phyloP scores from a whole-genome alignment of 2,329 filamentous ascomycete species.

The Cercospora zeina region DNA sequence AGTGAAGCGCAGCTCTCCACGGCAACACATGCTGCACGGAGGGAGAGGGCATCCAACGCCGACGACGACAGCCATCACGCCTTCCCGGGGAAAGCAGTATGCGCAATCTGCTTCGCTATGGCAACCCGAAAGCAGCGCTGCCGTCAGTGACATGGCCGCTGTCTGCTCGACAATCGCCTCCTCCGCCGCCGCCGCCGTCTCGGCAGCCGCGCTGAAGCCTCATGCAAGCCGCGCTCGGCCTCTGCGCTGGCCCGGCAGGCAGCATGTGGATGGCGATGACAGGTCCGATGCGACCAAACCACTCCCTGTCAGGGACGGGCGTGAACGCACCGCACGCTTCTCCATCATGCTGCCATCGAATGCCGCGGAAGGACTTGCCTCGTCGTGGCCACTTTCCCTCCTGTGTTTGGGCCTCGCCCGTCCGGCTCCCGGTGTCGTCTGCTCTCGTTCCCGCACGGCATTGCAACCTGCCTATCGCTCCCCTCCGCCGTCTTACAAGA shows the following conservation, averaged over 20 bases:
- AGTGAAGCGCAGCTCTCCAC: slow-evolving; percentile 21
- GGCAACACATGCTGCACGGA: slow-evolving; percentile 19
- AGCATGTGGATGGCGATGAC: slow-evolving; percentile 26
- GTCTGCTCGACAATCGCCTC: slow-evolving; percentile 8
- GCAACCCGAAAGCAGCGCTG: background rate
- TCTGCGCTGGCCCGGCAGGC: slow-evolving; percentile 24
- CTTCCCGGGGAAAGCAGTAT: too few species aligned
- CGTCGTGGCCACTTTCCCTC: slow-evolving; percentile 3
- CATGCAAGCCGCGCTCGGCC: background rate
- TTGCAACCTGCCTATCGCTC: slow-evolving; percentile 21
- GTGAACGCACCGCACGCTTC: slow-evolving; percentile 23
- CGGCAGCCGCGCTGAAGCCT: background rate
- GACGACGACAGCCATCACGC: background rate
- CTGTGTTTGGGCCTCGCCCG: slow-evolving; percentile 11
- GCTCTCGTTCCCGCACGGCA: slow-evolving; percentile 26
- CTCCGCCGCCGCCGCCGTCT: background rate
- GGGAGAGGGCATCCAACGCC: background rate
- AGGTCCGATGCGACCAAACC: slow-evolving; percentile 23
- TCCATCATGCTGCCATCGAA: slow-evolving; percentile 20
- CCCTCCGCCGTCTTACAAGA: slow-evolving; percentile 23
- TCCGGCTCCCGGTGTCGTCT: slow-evolving; percentile 23
- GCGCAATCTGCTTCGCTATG: background rate
- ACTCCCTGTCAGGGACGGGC: slow-evolving; percentile 19
- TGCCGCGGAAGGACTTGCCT: slow-evolving; percentile 22
- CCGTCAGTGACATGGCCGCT: background rate